Evolutionary conservation across 139 green algal genomes (phyloP).

Genomic region (Picochlorum sp.): DNA sequence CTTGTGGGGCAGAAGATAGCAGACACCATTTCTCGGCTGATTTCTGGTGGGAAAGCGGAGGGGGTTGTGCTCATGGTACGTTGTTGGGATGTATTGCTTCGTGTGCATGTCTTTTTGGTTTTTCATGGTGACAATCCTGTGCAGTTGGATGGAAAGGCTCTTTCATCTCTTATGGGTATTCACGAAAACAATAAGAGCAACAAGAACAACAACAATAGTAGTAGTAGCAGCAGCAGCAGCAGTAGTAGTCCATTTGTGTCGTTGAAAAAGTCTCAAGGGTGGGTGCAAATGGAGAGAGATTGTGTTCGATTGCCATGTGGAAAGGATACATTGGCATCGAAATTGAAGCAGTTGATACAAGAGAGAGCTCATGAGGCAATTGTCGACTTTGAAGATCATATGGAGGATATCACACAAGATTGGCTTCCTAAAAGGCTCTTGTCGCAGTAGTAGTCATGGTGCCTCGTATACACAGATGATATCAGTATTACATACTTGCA

Average conservation of each 20-base stretch:
- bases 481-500: background rate
- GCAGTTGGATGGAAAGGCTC: background rate
- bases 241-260: background rate
- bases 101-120: no score
- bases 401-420: constrained; percentile 26
- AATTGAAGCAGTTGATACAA: constrained; percentile 6
- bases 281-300: background rate
- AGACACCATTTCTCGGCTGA: constrained; percentile 34
- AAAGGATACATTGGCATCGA: constrained; percentile 5
- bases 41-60: background rate
- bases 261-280: constrained; percentile 4
- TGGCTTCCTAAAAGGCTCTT: constrained; percentile 26
- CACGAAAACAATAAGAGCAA: no score
- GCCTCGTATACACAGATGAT: background rate
- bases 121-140: background rate
- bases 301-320: constrained; percentile 6
- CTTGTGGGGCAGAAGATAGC: constrained; percentile 38
- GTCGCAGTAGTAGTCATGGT: background rate
- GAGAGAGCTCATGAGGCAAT: constrained; percentile 24
- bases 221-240: background rate
- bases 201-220: no score
- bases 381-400: constrained; percentile 46
- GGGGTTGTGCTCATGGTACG: constrained; percentile 17
- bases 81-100: background rate
- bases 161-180: constrained; percentile 8